Evolutionary conservation across 352 stramenopile genomes (phyloP).

Genomic region (Pythium sukuiense): DNA sequence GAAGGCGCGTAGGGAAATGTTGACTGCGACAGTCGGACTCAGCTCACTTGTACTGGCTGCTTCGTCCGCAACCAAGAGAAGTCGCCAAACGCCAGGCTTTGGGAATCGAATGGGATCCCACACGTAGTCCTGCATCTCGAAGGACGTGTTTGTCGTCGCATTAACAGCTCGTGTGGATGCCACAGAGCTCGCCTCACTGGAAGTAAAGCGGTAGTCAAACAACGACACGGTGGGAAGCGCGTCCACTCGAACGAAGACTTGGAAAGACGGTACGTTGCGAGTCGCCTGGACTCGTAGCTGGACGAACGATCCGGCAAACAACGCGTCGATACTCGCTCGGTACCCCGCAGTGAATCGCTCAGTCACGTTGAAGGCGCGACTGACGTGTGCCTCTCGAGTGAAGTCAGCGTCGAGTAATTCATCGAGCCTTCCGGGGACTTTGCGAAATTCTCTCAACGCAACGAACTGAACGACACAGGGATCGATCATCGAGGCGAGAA

Average conservation of each 20-base stretch:
- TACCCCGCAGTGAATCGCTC: conserved; percentile 4
- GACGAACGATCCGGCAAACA: conserved; percentile 4
- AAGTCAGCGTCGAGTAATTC: conserved; percentile 9
- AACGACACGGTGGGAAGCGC: conserved; percentile 9
- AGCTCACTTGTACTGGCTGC: not conserved
- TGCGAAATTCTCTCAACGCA: not conserved
- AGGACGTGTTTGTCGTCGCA: not conserved
- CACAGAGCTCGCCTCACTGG: not conserved
- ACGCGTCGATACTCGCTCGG: conserved; percentile 1
- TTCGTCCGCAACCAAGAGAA: conserved; percentile 9
- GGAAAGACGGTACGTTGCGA: conserved; percentile 11
- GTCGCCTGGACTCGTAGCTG: conserved; percentile 4
- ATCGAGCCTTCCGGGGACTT: not conserved
- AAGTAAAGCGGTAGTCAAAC: conserved; percentile 16
- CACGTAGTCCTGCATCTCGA: conserved; percentile 11
- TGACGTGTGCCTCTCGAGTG: not conserved
- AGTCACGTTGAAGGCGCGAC: not conserved
- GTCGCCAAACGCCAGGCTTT: conserved; percentile 10
- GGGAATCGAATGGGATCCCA: conserved; percentile 17
- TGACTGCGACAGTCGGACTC: not conserved
- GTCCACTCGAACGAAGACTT: conserved; percentile 15
- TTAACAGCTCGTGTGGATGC: not conserved
- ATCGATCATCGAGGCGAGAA: conserved; percentile 1
- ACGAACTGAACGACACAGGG: not conserved
- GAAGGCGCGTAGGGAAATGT: conserved; percentile 25